Evolutionary conservation across 352 stramenopile species (phyloP).

Genomic region (Phytophthora idaei): DNA sequence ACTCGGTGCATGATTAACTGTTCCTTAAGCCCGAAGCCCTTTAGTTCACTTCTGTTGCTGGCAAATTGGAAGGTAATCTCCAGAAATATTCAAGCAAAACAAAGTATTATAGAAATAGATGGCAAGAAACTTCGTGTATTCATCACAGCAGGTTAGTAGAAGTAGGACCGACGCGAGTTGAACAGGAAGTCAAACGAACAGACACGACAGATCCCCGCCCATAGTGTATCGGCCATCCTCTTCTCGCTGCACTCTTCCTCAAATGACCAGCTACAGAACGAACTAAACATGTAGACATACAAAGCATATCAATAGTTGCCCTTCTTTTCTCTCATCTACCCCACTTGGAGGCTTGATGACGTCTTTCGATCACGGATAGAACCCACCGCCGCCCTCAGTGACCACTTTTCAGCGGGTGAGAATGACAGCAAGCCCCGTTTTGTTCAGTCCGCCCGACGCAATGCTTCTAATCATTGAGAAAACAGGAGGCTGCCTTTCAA

Average conservation of each 20-base stretch:
- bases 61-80: neutral
- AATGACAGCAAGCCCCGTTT: conserved; percentile 43
- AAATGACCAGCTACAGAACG: neutral
- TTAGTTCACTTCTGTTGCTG: neutral
- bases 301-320: conserved; percentile 15
- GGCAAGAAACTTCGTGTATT: conserved; percentile 7
- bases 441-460: conserved; percentile 90
- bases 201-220: conserved; percentile 32
- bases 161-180: neutral
- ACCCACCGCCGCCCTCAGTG: conserved; percentile 24
- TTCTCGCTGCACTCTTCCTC: conserved; percentile 39
- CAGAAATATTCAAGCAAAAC: conserved; percentile 3
- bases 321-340: conserved; percentile 69
- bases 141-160: conserved; percentile 21
- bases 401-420: conserved; percentile 83
- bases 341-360: conserved; percentile 60
- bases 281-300: conserved; percentile 18
- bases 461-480: conserved; percentile 87
- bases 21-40: too few species aligned
- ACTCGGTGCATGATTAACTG: conserved; percentile 56
- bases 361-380: conserved; percentile 80
- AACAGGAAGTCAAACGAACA: conserved; percentile 10
- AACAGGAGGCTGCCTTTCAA: conserved; percentile 26
- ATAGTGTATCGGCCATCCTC: conserved; percentile 24
- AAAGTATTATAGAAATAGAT: conserved; percentile 16